Conservation (phyloP, 352 stramenopile species). For the Phytophthora cajani region DNA sequence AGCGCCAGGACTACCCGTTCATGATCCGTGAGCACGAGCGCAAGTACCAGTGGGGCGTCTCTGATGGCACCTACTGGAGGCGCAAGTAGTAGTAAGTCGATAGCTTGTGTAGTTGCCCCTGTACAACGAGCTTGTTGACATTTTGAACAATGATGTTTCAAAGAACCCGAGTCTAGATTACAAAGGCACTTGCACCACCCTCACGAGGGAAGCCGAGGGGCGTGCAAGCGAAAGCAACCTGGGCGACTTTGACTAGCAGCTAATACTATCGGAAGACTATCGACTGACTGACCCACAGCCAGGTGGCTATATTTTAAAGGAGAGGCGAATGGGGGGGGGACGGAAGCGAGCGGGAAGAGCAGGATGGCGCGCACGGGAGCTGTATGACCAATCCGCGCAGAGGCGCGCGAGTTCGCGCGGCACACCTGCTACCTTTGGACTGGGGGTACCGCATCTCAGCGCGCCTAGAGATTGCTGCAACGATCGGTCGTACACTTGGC, state of each 20-base stretch:
- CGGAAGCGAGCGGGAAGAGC: constrained; percentile 20
- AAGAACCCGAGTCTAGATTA: constrained; percentile 39
- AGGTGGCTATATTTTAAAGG: constrained; percentile 45
- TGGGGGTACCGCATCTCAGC: constrained; percentile 27
- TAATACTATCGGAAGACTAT: constrained; percentile 45
- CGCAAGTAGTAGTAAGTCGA: constrained; percentile 57
- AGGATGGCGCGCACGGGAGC: constrained; percentile 12
- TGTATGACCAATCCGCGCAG: constrained; percentile 31
- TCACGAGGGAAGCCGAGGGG: constrained; percentile 14
- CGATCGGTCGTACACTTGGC: constrained; percentile 26
- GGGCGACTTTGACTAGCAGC: constrained; percentile 37
- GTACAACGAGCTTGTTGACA: not conserved
- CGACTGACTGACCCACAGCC: constrained; percentile 40
- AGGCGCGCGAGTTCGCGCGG: constrained; percentile 14
- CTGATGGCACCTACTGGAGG: constrained; percentile 87
- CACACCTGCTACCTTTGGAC: constrained; percentile 45
- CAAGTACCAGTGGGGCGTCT: constrained; percentile 94
- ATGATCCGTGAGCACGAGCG: constrained; percentile 93
- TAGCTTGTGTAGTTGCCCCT: not conserved
- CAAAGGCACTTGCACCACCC: constrained; percentile 20
- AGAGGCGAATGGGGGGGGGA: constrained; percentile 31
- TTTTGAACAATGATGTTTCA: constrained; percentile 16
- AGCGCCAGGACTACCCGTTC: constrained; percentile 88
- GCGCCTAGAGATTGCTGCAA: constrained; percentile 26
- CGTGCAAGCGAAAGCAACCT: constrained; percentile 29